Conservation (phyloP, 148 eudicot species). For the Rhododendron simsii region DNA sequence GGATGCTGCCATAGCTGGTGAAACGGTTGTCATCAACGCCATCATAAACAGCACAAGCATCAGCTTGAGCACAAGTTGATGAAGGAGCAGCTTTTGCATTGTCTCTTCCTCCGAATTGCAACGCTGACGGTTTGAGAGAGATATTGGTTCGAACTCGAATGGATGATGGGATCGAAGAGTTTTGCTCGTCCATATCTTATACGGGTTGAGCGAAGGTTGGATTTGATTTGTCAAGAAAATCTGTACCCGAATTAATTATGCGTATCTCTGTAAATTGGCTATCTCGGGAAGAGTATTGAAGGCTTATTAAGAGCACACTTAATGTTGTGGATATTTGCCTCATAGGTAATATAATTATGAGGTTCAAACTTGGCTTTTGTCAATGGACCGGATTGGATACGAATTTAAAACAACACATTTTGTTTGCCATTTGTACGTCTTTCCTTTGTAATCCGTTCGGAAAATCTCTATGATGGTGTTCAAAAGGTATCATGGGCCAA, state of each 20-base stretch:
- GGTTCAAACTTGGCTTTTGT: no score
- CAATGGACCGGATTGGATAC: no score
- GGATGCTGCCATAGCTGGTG: no score
- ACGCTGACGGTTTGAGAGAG: not conserved
- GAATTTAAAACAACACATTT: rapidly evolving
- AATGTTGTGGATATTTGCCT: no score
- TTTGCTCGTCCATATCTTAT: no score
- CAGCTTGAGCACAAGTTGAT: not conserved
- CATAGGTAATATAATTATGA: no score
- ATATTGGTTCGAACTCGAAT: not conserved
- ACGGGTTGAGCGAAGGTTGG: not conserved
- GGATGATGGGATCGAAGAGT: not conserved
- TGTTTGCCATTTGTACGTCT: no score
- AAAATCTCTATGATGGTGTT: no score
- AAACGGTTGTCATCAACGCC: not conserved
- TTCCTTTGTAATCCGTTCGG: no score
- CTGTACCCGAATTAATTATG: not conserved
- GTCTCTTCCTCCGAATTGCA: not conserved
- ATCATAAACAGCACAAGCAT: not conserved
- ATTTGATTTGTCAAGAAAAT: not conserved
- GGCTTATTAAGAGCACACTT: not conserved
- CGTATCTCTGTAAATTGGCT: not conserved
- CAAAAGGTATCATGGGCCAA: no score
- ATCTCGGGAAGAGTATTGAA: no score
- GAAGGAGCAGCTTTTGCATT: not conserved